Conservation (phyloP, 805 yeast genomes). For the Starmerella sp. region DNA sequence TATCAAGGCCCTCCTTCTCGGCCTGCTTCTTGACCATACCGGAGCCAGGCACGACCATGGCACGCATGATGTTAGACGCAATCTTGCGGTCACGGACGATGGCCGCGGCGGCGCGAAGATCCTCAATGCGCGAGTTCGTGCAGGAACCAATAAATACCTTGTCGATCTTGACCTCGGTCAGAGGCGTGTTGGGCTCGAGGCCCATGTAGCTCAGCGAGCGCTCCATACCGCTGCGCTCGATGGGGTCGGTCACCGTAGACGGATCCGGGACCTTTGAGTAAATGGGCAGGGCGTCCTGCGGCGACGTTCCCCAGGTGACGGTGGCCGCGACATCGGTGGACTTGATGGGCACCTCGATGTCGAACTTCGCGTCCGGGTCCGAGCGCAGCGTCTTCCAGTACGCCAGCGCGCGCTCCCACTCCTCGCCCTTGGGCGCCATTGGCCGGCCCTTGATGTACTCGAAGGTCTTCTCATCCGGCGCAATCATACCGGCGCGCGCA, state of each 20-base stretch:
- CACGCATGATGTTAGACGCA: constrained; percentile 70
- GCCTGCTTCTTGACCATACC: constrained; percentile 91
- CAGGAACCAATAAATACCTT: constrained; percentile 97
- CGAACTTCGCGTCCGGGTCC: constrained; percentile 85
- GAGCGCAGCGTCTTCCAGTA: constrained; percentile 86
- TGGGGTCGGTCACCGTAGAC: constrained; percentile 45
- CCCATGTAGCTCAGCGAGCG: constrained; percentile 93
- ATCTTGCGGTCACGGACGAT: constrained; percentile 83
- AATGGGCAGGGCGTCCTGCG: constrained; percentile 95
- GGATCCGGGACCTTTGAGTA: constrained; percentile 90
- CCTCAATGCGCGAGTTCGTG: constrained; percentile 96
- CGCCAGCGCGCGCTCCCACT: constrained; percentile 86
- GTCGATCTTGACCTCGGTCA: constrained; percentile 65
- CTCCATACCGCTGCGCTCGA: constrained; percentile 71
- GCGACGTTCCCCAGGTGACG: constrained; percentile 98
- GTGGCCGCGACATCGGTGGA: constrained; percentile 88
- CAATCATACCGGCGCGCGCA: constrained; percentile 99
- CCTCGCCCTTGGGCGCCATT: constrained; percentile 82
- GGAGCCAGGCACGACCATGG: constrained; percentile 93
- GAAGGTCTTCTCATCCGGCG: constrained; percentile 83
- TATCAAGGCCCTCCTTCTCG: constrained; percentile 87
- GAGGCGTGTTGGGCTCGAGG: constrained; percentile 66
- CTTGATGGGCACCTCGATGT: constrained; percentile 65
- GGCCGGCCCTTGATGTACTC: constrained; percentile 89
- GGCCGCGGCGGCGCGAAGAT: constrained; percentile 86